These are phyloP conservation scores for Davidsoniella australis DNA, from an alignment of 2,329 filamentous ascomycete species.

Conservation along the genomic window DNA sequence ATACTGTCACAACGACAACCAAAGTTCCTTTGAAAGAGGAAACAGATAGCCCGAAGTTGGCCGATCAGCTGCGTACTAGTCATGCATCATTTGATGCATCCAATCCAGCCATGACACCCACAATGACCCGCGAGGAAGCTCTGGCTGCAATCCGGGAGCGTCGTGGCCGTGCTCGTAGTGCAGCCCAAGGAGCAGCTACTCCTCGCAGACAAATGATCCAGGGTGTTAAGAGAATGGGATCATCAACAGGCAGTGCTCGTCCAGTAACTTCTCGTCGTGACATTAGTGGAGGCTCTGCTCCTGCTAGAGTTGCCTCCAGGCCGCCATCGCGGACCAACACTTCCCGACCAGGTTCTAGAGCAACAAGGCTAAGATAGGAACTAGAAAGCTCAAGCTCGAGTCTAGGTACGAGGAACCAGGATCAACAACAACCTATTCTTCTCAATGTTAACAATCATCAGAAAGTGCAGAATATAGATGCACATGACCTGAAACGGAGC, in stretches of 20 bases:
- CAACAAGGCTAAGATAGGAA: conserved; percentile 7
- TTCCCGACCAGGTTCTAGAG: conserved; percentile 3
- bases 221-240: conserved; percentile 2
- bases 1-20: conserved; percentile 32
- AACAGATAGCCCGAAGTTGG: conserved; percentile 15
- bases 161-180: conserved; percentile 50
- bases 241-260: conserved; percentile 2
- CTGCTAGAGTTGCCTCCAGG: conserved; percentile 5
- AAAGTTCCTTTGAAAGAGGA: conserved; percentile 34
- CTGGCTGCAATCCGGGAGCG: conserved; percentile 59
- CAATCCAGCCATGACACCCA: conserved; percentile 44
- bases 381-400: background rate
- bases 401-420: background rate
- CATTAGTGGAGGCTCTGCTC: background rate
- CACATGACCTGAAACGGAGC: no score
- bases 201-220: conserved; percentile 17
- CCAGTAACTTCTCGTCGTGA: conserved; percentile 2
- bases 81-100: conserved; percentile 31
- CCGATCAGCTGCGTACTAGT: conserved; percentile 5
- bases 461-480: no score
- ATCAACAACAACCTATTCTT: background rate
- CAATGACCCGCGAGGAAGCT: conserved; percentile 56
- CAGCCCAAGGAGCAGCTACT: conserved; percentile 39
- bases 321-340: conserved; percentile 1
- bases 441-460: no score